Evolutionary conservation across 768 basidiomycete genomes (phyloP).

Genomic region (Coprinopsis sp.): DNA sequence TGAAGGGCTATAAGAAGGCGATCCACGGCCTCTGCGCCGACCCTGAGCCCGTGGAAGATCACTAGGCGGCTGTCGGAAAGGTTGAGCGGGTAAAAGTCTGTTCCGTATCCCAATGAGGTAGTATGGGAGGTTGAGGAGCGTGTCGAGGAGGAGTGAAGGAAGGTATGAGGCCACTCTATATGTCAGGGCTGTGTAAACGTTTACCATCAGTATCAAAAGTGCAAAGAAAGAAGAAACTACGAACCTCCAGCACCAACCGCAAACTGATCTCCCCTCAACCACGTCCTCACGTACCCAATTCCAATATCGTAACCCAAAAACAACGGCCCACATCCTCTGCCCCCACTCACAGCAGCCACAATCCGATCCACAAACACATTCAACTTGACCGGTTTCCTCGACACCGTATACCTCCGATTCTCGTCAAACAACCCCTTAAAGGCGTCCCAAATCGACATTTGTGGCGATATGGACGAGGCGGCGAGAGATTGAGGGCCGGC

Average conservation of each 20-base stretch:
- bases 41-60: constrained; percentile 23
- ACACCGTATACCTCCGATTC: constrained; percentile 34
- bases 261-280: constrained; percentile 63
- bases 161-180: constrained; percentile 69
- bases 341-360: constrained; percentile 55
- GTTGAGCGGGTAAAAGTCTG: constrained; percentile 49
- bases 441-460: constrained; percentile 26
- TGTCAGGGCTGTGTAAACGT: constrained; percentile 48
- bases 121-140: constrained; percentile 62
- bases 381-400: constrained; percentile 52
- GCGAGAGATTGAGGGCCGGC: no score
- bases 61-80: constrained; percentile 34
- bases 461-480: no score
- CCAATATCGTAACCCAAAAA: constrained; percentile 41
- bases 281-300: constrained; percentile 46
- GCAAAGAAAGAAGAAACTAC: constrained; percentile 4
- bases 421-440: constrained; percentile 32
- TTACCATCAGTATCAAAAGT: constrained; percentile 8
- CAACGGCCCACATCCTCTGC: constrained; percentile 37
- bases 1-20: background rate
- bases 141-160: constrained; percentile 59
- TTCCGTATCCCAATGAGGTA: constrained; percentile 59
- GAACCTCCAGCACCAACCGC: constrained; percentile 80
- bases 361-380: constrained; percentile 56
- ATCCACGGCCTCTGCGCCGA: constrained; percentile 6